Evolutionary conservation across 371 early-diverging fungal species (phyloP).

Genomic region (Mortierella sp.): DNA sequence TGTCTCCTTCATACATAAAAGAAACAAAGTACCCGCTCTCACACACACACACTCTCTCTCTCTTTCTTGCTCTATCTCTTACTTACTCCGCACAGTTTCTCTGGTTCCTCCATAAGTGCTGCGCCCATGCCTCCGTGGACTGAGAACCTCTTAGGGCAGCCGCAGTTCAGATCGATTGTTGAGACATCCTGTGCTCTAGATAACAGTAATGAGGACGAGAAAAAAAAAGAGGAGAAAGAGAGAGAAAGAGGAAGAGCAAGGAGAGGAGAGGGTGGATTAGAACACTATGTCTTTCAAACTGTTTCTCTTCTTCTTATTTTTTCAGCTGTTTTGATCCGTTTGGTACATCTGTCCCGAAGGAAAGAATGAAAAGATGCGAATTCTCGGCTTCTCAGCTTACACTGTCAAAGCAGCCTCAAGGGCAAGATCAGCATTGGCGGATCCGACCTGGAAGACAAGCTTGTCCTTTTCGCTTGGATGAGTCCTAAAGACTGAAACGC

Average conservation of each 20-base stretch:
- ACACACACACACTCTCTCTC: not conserved
- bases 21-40: no score
- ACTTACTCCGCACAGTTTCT: slow-evolving; percentile 70
- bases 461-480: slow-evolving; percentile 71
- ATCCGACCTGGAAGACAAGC: slow-evolving; percentile 83
- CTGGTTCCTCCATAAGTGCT: slow-evolving; percentile 88
- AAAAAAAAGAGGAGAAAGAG: slow-evolving; percentile 1
- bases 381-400: no score
- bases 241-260: not conserved
- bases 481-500: slow-evolving; percentile 68
- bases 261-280: not conserved
- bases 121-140: slow-evolving; percentile 97
- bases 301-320: no score
- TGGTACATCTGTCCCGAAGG: no score
- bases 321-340: no score
- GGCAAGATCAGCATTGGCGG: slow-evolving; percentile 88
- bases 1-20: no score
- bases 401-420: slow-evolving; percentile 87
- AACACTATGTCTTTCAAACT: no score
- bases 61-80: slow-evolving; percentile 6
- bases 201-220: not conserved
- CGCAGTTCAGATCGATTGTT: slow-evolving; percentile 96
- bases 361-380: no score
- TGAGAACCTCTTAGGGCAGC: slow-evolving; percentile 96
- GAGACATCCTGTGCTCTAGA: slow-evolving; percentile 83